Evolutionary conservation across 345 rosid species (phyloP), one percentile per base, ranked within the genome.

Genomic region (Pugionium cornutum): DNA sequence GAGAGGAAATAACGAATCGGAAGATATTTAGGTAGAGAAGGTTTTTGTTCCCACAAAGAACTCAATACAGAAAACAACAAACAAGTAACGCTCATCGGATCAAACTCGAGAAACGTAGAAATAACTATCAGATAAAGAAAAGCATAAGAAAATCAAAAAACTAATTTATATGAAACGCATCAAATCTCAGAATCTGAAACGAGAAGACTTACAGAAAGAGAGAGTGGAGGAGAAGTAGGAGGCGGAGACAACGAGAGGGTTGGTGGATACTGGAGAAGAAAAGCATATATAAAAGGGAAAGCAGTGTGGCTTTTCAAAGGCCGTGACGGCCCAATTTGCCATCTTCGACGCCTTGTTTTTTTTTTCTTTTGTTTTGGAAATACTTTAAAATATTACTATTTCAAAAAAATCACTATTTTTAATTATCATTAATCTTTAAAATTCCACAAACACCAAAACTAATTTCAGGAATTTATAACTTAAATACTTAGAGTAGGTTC

Each of bases 11-110:
- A 18, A 18, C 18, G 18, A 48, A 48, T 47, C n/a, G 10, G 1
- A 32, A 11, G 2, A 34, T 6, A 47, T 10, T 11, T 6, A 11
- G 18, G 48, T 44, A 26, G 9, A 45, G 3, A 45, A 45, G 18
- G 18, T 10, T 53, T 41, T 10, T 58, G 62, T 58, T 48, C 62
- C 62, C 62, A 58, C 62, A 41, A n/a, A 7, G 36, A 56, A 27
- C 6, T 7, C 58, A 34, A 25, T 9, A 29, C 18, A 18, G 18
- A 40, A 58, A 29, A 56, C 33, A 41, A 58, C n/a, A 3, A 29
- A 28, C 35, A 28, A 41, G 33, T 39, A 40, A 7, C 5, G 9
- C 3, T 36, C 3, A 55, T 55, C 48, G 41, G 62, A 55, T 36
- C 59, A 55, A 54, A 54, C 26, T 8, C 8, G 18, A 18, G 18